Evolutionary conservation across 116 monocot genomes (phyloP).

Genomic region (Phalaenopsis hybrid): DNA sequence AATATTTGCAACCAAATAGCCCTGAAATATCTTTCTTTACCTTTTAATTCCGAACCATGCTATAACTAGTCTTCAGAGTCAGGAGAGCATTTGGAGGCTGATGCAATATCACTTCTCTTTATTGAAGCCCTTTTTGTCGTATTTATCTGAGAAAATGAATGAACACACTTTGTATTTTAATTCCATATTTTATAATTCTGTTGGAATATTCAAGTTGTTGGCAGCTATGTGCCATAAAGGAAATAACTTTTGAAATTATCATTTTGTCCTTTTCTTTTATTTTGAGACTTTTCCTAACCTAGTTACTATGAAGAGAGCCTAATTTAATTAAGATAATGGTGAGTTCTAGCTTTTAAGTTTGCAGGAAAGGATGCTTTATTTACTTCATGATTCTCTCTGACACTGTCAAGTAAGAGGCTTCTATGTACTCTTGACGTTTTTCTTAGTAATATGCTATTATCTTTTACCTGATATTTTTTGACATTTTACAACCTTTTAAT

Average conservation of each 20-base stretch:
- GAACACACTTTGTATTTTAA: not conserved
- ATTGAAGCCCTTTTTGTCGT: not conserved
- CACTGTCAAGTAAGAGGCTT: constrained; percentile 51
- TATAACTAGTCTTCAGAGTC: not conserved
- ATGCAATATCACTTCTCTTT: not conserved
- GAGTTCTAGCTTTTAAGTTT: constrained; percentile 40
- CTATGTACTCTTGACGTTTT: constrained; percentile 10
- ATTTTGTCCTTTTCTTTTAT: not conserved
- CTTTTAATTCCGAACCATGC: not conserved
- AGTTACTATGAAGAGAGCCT: constrained; percentile 3
- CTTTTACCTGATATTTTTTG: not conserved
- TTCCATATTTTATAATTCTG: not conserved
- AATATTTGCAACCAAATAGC: not conserved
- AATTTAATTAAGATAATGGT: constrained; percentile 19
- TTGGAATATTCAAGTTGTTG: not conserved
- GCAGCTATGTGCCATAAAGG: not conserved
- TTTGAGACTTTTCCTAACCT: not conserved
- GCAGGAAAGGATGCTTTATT: constrained; percentile 51
- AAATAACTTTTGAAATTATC: not conserved
- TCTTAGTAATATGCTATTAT: not conserved
- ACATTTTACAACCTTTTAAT: not conserved
- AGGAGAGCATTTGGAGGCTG: not conserved
- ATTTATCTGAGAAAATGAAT: not conserved
- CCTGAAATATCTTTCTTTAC: not conserved
- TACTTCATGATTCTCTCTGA: constrained; percentile 45